A percentile compares a stretch with the other conserved stretches of the same genome.
These are phyloP conservation scores for Trypanosoma vivax DNA, from an alignment of 208 protist species.

Conservation along the genomic window DNA sequence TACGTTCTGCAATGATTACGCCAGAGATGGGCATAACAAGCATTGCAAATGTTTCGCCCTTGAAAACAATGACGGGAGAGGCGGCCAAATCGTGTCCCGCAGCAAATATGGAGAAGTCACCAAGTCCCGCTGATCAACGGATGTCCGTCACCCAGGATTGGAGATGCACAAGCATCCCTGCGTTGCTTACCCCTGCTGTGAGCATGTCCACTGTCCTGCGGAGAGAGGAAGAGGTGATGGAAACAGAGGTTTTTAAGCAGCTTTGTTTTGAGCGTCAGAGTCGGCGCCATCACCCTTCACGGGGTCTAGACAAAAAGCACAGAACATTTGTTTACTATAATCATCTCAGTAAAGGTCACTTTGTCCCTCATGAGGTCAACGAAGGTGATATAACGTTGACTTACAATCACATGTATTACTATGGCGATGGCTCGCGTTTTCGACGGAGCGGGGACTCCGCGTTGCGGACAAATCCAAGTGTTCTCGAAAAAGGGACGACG, in stretches of 20 bases:
- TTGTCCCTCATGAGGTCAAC: constrained; percentile 54
- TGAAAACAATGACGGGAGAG: not conserved
- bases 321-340: constrained; percentile 81
- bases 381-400: constrained; percentile 44
- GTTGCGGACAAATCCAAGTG: constrained; percentile 26
- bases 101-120: not conserved
- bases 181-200: not conserved
- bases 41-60: too few species aligned
- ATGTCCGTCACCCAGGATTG: not conserved
- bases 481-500: not conserved
- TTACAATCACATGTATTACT: constrained; percentile 85
- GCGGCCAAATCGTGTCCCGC: not conserved
- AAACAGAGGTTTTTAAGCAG: constrained; percentile 30
- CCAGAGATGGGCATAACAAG: too few species aligned
- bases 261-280: constrained; percentile 30
- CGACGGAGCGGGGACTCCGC: constrained; percentile 11
- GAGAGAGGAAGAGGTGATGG: constrained; percentile 55
- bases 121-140: not conserved
- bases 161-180: not conserved
- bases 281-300: constrained; percentile 40
- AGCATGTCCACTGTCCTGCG: constrained; percentile 23
- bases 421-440: constrained; percentile 73
- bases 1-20: too few species aligned
- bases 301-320: constrained; percentile 22
- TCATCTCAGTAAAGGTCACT: constrained; percentile 79